These are phyloP conservation scores for Diaporthe eres DNA, from an alignment of 2,329 filamentous ascomycete genomes.

Conservation along the genomic window DNA sequence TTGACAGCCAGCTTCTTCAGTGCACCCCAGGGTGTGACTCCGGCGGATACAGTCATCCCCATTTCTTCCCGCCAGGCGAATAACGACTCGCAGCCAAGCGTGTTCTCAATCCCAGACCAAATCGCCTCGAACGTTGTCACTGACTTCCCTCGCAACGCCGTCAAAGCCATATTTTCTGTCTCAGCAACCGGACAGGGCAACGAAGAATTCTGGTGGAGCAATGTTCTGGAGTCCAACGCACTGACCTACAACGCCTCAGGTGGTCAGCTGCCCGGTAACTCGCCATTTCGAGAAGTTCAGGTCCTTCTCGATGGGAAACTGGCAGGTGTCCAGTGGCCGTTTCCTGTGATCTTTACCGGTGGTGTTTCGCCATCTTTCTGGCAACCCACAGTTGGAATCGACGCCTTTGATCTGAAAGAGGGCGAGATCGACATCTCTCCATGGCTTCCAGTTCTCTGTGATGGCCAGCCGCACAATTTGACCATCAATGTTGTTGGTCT, in stretches of 20 bases:
- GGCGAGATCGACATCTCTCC: slow-evolving; percentile 87
- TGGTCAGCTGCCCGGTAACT: slow-evolving; percentile 74
- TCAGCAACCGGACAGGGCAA: slow-evolving; percentile 81
- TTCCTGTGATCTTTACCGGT: slow-evolving; percentile 85
- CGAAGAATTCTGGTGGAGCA: slow-evolving; percentile 91
- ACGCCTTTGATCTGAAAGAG: slow-evolving; percentile 84
- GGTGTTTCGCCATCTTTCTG: slow-evolving; percentile 83
- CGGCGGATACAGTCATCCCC: slow-evolving; percentile 77
- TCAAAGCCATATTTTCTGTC: slow-evolving; percentile 79
- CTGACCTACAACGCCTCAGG: slow-evolving; percentile 70
- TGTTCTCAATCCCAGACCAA: slow-evolving; percentile 76
- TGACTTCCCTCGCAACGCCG: slow-evolving; percentile 74
- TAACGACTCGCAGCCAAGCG: slow-evolving; percentile 68
- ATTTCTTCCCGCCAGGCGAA: slow-evolving; percentile 69
- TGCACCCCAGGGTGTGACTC: slow-evolving; percentile 52
- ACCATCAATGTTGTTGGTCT: slow-evolving; percentile 78
- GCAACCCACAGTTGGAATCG: slow-evolving; percentile 82
- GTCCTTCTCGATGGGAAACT: slow-evolving; percentile 79
- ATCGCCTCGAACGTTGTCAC: slow-evolving; percentile 69
- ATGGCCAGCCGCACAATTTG: slow-evolving; percentile 76
- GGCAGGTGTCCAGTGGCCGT: slow-evolving; percentile 85
- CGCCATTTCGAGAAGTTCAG: slow-evolving; percentile 84
- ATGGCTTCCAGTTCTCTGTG: slow-evolving; percentile 78
- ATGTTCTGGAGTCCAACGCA: slow-evolving; percentile 75
- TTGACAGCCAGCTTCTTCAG: slow-evolving; percentile 70